Evolutionary conservation across 805 yeast species (phyloP), one percentile per base, ranked within the genome.

Genomic region (Brettanomyces naardenensis): DNA sequence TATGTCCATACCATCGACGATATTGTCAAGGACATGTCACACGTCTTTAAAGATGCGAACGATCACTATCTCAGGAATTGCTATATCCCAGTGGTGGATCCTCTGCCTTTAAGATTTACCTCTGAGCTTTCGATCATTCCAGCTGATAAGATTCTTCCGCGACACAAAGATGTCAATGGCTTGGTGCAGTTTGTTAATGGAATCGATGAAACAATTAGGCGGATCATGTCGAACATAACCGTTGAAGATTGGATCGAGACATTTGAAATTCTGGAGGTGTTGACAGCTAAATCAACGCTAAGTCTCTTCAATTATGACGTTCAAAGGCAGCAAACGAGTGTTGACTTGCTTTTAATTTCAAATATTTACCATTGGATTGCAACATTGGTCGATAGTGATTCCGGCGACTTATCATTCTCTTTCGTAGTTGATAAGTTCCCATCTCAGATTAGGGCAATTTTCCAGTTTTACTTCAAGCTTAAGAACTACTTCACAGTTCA

Each of bases 181-280:
- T 69, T 87, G 41, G 79, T 80, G 42, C 61, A 65, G 35, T 81
- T 85, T 59, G 65, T 86, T 18, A 71, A 70, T 38, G 69, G 71
- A 33, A 57, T 89, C 41, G 90, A 89, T 58, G 63, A 66, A 14
- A 62, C 85, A 5, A 68, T 84, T 20, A 64, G 71, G 2, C 69
- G 72, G 3, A 65, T 80, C 23, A 78, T 80, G 52, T 64, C 61
- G 20, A 69, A 75, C 9, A 69, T 81, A 25, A 69, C 75, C 10
- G 57, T 76, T 10, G 73, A 72, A 42, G 95, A 89, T 48, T 90
- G 97, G 96, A 65, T 86, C 36, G 70, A 71, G 39, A 73, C 80
- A 3, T 83, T 75, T 54, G 90, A 86, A 51, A 60, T 79, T 1
- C 59, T 90, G 32, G 96, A 89, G 53, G 63, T 73, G 23, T 80